phyloP scores from a whole-genome alignment of 2,329 filamentous ascomycete genomes.

The Sporothrix variecibatus region DNA sequence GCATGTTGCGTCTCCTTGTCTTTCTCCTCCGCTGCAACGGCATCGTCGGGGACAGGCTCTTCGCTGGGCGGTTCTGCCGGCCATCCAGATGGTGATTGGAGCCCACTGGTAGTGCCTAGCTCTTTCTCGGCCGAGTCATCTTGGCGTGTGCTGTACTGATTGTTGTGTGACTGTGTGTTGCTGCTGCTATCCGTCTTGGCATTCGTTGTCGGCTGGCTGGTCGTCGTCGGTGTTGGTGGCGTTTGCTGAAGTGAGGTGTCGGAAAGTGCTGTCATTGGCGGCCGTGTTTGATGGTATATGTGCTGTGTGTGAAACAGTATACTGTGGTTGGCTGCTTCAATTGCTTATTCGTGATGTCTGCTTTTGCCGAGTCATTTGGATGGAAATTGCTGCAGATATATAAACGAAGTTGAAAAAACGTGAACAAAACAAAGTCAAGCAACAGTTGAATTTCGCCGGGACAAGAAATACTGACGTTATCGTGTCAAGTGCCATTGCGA shows the following conservation, averaged over 20 bases:
- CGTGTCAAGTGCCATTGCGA: not conserved
- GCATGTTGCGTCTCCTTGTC: not conserved
- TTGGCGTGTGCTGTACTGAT: too few species aligned
- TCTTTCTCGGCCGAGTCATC: not conserved
- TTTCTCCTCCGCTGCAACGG: not conserved
- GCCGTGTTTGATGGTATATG: not conserved
- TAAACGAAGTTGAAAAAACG: not conserved
- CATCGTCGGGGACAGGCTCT: not conserved
- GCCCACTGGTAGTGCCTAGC: not conserved
- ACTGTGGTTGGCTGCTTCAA: not conserved
- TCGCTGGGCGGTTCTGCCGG: not conserved
- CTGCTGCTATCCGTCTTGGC: not conserved
- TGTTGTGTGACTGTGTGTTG: not conserved
- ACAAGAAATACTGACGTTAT: not conserved
- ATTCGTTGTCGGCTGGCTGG: not conserved
- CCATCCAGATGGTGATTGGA: not conserved
- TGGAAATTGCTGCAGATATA: not conserved
- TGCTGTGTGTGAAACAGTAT: not conserved
- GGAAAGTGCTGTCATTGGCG: not conserved
- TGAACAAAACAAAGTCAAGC: not conserved
- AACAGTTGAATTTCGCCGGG: not conserved
- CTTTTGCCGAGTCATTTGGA: not conserved
- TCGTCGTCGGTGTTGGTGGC: not conserved
- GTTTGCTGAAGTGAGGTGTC: not conserved
- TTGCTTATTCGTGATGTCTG: not conserved